A percentile compares a stretch with the other conserved stretches of the same genome.
These are phyloP conservation scores for Mortierella claussenii DNA, from an alignment of 192 early-diverging fungal genomes.

Conservation along the genomic window DNA sequence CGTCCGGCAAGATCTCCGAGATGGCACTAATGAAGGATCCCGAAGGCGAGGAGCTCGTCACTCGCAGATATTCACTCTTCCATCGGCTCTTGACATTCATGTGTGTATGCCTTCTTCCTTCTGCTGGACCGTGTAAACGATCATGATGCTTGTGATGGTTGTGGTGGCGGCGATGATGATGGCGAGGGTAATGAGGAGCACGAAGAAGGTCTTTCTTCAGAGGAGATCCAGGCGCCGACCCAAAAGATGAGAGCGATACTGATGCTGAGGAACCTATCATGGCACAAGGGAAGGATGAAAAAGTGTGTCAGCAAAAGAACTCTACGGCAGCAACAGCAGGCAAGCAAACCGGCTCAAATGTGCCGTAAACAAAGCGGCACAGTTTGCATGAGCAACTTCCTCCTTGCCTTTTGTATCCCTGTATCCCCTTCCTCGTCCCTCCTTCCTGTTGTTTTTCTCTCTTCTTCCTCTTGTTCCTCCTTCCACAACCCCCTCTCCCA, in stretches of 20 bases:
- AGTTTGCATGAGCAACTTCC: constrained; percentile 11
- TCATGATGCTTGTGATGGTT: constrained; percentile 8
- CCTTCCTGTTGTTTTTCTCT: background rate
- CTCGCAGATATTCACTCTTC: constrained; percentile 39
- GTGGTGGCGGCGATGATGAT: constrained; percentile 7
- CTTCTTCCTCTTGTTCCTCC: background rate
- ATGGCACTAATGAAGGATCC: constrained; percentile 6
- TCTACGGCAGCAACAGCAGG: no score
- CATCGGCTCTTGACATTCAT: constrained; percentile 49
- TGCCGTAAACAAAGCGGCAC: no score
- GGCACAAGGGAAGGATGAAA: no score
- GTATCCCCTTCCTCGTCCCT: background rate
- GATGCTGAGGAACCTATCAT: constrained; percentile 5
- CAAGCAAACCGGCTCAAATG: no score
- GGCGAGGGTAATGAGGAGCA: background rate
- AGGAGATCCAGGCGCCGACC: background rate
- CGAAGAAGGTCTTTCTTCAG: constrained; percentile 6
- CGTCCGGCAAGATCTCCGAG: constrained; percentile 7
- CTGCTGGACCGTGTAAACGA: constrained; percentile 1
- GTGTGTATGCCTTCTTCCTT: background rate
- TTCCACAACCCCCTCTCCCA: background rate
- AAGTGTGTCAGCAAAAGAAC: no score
- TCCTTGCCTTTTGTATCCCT: background rate
- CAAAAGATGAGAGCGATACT: background rate
- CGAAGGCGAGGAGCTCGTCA: constrained; percentile 28